Conservation (phyloP, 495 filamentous ascomycete genomes). For the Aspergillus mulundensis region DNA sequence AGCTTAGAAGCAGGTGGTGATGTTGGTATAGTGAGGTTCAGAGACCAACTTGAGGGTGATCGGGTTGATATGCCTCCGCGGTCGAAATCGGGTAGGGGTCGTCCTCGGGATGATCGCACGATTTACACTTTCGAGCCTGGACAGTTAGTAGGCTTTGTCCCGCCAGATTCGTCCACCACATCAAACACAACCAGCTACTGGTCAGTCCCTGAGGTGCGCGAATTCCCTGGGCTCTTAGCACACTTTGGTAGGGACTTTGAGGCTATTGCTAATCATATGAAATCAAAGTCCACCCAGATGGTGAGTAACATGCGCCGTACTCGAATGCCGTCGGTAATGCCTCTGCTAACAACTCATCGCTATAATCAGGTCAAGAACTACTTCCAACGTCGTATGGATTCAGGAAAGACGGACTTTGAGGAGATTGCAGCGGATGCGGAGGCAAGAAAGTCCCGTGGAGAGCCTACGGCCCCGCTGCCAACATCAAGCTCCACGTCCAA, state of each 20-base stretch:
- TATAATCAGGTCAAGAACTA: constrained; percentile 83
- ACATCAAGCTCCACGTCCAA: constrained; percentile 56
- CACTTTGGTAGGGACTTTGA: constrained; percentile 88
- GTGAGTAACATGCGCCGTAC: constrained; percentile 44
- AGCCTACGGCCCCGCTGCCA: constrained; percentile 66
- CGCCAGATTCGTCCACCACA: constrained; percentile 32
- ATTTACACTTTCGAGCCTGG: constrained; percentile 39
- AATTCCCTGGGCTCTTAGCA: constrained; percentile 72
- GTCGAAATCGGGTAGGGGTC: constrained; percentile 30
- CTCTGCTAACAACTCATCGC: background rate
- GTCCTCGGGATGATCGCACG: constrained; percentile 30
- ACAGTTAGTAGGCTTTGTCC: no score
- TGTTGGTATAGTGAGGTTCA: constrained; percentile 9
- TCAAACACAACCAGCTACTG: constrained; percentile 86
- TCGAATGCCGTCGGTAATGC: background rate
- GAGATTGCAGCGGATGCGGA: constrained; percentile 67
- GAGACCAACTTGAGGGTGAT: constrained; percentile 28
- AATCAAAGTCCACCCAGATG: constrained; percentile 91
- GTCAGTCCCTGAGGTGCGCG: constrained; percentile 85
- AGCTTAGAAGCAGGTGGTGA: constrained; percentile 29
- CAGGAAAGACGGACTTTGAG: constrained; percentile 64
- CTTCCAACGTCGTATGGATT: constrained; percentile 72
- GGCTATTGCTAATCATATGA: constrained; percentile 80
- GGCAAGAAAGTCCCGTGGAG: constrained; percentile 61
- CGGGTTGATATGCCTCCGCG: constrained; percentile 21